phyloP scores from a whole-genome alignment of 2,329 filamentous ascomycete genomes.

The Stagonosporopsis vannaccii region DNA sequence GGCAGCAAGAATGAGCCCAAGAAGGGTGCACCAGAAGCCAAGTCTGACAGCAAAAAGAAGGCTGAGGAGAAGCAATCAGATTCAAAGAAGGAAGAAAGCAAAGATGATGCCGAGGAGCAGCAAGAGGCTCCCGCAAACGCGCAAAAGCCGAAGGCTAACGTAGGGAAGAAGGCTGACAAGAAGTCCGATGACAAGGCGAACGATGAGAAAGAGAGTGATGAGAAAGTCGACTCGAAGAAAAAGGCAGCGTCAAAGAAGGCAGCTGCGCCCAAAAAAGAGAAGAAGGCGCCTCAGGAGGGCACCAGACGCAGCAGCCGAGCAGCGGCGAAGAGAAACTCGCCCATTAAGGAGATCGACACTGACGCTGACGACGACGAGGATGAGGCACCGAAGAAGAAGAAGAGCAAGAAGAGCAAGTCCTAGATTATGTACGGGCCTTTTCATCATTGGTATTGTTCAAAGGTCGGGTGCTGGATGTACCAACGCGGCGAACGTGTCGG shows the following conservation, averaged over 20 bases:
- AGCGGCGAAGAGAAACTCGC: slow-evolving; percentile 29
- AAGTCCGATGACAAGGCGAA: slow-evolving; percentile 12
- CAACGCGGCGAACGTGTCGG: not conserved
- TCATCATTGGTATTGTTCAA: not conserved
- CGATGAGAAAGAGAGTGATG: slow-evolving; percentile 21
- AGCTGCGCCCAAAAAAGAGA: slow-evolving; percentile 20
- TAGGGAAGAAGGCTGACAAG: slow-evolving; percentile 27
- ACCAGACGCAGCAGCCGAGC: slow-evolving; percentile 31
- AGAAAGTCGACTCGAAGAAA: slow-evolving; percentile 27
- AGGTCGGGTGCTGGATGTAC: not conserved
- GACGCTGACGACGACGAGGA: slow-evolving; percentile 25
- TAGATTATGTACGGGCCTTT: not conserved
- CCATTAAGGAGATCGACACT: slow-evolving; percentile 24
- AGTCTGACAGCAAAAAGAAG: slow-evolving; percentile 35
- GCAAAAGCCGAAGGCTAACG: slow-evolving; percentile 34
- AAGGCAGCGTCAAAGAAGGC: slow-evolving; percentile 30
- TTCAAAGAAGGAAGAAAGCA: slow-evolving; percentile 29
- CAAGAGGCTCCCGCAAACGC: slow-evolving; percentile 26
- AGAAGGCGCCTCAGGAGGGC: slow-evolving; percentile 30
- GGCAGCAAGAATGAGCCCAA: slow-evolving; percentile 55
- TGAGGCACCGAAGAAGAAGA: slow-evolving; percentile 30
- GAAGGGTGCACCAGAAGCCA: slow-evolving; percentile 51
- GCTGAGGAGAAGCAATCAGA: slow-evolving; percentile 29
- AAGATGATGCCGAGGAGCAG: slow-evolving; percentile 22
- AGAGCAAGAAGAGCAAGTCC: slow-evolving; percentile 23